Base-by-base conservation (phyloP, 192 early-diverging fungal species). In the Physocladia obscura region DNA sequence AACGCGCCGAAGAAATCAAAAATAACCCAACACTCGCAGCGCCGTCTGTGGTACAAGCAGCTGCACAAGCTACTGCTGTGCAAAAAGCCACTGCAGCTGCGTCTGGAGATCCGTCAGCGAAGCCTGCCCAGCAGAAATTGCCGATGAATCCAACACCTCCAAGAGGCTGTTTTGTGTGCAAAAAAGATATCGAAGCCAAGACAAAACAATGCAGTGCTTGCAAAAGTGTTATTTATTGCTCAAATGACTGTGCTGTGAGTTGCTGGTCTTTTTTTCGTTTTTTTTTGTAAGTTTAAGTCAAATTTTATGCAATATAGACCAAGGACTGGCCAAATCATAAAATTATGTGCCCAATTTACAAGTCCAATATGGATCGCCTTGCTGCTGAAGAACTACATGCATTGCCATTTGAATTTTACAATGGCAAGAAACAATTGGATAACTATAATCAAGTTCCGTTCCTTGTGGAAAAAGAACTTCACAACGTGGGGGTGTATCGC, bases 281-380 rank as follows among this genome's bases (percentile, higher is more conserved):
- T 44, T 8, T 13, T 13, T 44, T 44, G 40, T 13, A n/a, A n/a
- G 40, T 44, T 44, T 44, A 44, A 44, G 40, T 44, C n/a, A n/a
- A n/a, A n/a, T n/a, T n/a, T n/a, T 44, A 36, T 22, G 13, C 3
- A 37, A 2, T n/a, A 26, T 55, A 84, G 83, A 82, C 77, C 63
- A 74, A 82, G 52, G 78, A 82, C 75, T 85, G 83, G 83, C 76
- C 83, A 2, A 65, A 71, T 19, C 83, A 85, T 72, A 82, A 85
- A 61, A 24, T 40, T 21, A 63, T 74, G 31, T 85, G 83, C 49
- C 39, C 61, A 8, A 62, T 55, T 22, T 78, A 79, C 77, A 82
- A 82, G 57, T 36, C 36, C n/a, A 70, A 70, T 56, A 80, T 85
- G 76, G 34, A 69, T 30, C 78, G 80, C 50, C 44, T 85, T 36